Evolutionary conservation across 257 asterid species (phyloP), one percentile per base, ranked within the genome.

Genomic region (Solanum medicagineum): DNA sequence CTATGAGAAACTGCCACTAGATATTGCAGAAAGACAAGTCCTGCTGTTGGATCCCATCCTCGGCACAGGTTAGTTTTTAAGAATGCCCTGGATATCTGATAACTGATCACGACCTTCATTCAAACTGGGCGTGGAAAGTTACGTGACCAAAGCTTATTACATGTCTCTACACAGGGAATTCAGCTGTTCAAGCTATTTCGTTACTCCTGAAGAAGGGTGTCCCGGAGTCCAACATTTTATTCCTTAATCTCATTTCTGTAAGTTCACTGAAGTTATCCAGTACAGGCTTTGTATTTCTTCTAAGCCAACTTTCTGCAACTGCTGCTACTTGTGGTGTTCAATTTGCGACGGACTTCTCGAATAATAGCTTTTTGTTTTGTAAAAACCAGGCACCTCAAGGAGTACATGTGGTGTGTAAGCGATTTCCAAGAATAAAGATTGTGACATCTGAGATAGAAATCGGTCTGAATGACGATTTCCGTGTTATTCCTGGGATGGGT

Each of bases 401-500:
- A 81, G 95, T 95, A 24, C 98, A 95, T 86, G 93, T 92, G 88
- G 99, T 97, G 26, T 95, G 98, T 91, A 95, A 91, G 88, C 93
- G 88, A 53, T 97, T 97, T 89, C 99, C 98, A 20, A 91, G 98
- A 86, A 81, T 97, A 49, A 95, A 97, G 93, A 97, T 97, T 10
- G 99, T 97, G 93, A 97, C 99, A 29, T 97, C 99, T 73, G 99
- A 97, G 97, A 97, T 97, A 73, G 99, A 97, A 91, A 89, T 84
- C 6, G 99, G 98, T 49, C 73, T 97, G 86, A 97, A 95, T 55
- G 92, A 92, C 29, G 98, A 97, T 84, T 95, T 87, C 77, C 98
- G 98, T 1, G 98, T 97, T 20, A 91, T 95, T 87, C 99, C 98
- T 26, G 99, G 98, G 36, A 97, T 97, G 98, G 98, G 99, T 29